Evolutionary conservation across 2,329 filamentous ascomycete species (phyloP), one percentile per base, ranked within the genome.

Genomic region (Xylariaceae sp.): DNA sequence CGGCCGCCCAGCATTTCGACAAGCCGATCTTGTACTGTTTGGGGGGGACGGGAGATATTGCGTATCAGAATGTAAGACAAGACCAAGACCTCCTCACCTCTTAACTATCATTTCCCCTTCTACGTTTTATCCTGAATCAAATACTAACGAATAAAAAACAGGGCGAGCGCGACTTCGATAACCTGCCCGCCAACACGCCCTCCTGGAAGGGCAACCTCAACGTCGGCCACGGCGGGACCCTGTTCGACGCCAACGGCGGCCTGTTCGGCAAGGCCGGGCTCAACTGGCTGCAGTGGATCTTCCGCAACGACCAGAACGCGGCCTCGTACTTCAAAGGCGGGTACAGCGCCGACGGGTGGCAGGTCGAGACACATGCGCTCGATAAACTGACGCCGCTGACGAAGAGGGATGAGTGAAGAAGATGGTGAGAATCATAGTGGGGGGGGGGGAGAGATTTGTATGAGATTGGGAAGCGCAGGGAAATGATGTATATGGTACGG

Each of bases 161-260:
- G 47, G 46, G 46, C 15, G 41, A 46, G 38, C 32, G 46, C 13
- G 48, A 51, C 41, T 51, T 45, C 38, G 31, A 36, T 12, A 32
- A 33, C 29, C 39, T 51, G 9, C 39, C 29, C 4, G 26, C 36
- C 14, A 44, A 43, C 8, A 42, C 46, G 9, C 50, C 50, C 13
- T 24, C 41, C 2, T 52, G 50, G 50, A 40, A 44, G 23, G 50
- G 50, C 19, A 52, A 51, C 38, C 35, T 43, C 28, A 31, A 41
- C 29, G 40, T 50, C 11, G 50, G 50, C 11, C 50, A 51, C 26
- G 48, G 48, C 28, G 50, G 48, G 4, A 51, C 50, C 14, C 46
- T 50, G 21, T 16, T 13, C 19, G 46, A 52, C 18, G 37, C 38
- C 8, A 40, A 46, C n/a, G 48, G 48, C 6, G 50, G 50, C 26